phyloP scores from a whole-genome alignment of 2,329 filamentous ascomycete genomes.

The Trichophyton equinum region DNA sequence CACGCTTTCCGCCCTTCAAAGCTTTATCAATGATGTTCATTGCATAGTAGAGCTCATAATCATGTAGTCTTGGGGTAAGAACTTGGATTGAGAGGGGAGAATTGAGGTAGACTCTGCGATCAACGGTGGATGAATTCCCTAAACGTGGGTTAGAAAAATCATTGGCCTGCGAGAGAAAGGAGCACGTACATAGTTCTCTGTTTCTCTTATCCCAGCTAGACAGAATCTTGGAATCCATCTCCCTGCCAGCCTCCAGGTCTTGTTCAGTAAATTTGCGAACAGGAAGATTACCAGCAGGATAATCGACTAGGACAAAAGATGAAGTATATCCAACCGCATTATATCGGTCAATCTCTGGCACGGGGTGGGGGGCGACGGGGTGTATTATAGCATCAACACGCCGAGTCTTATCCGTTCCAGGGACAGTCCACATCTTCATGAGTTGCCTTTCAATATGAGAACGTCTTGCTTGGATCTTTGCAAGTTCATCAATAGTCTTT shows the following conservation, averaged over 20 bases:
- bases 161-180: not conserved
- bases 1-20: conserved; percentile 13
- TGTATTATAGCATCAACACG: conserved; percentile 50
- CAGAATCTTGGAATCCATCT: conserved; percentile 30
- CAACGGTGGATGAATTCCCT: conserved; percentile 38
- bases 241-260: conserved; percentile 40
- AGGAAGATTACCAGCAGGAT: conserved; percentile 46
- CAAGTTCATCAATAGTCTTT: conserved; percentile 37
- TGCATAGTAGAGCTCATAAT: conserved; percentile 40
- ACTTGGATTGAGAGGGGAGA: conserved; percentile 45
- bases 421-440: conserved; percentile 42
- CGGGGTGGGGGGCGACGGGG: conserved; percentile 52
- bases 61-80: conserved; percentile 42
- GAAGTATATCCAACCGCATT: conserved; percentile 52
- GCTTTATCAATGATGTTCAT: conserved; percentile 42
- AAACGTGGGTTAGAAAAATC: conserved; percentile 4
- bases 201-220: conserved; percentile 51
- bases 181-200: conserved; percentile 42
- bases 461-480: conserved; percentile 42
- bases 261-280: conserved; percentile 37
- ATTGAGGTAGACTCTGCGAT: conserved; percentile 42
- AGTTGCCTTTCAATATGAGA: conserved; percentile 44
- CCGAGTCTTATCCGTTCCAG: conserved; percentile 24
- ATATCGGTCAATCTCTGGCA: conserved; percentile 49
- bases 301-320: conserved; percentile 50